A percentile compares a stretch with the other conserved stretches of the same genome.
Conservation (phyloP, 345 rosid species). For the Geranium brycei region DNA sequence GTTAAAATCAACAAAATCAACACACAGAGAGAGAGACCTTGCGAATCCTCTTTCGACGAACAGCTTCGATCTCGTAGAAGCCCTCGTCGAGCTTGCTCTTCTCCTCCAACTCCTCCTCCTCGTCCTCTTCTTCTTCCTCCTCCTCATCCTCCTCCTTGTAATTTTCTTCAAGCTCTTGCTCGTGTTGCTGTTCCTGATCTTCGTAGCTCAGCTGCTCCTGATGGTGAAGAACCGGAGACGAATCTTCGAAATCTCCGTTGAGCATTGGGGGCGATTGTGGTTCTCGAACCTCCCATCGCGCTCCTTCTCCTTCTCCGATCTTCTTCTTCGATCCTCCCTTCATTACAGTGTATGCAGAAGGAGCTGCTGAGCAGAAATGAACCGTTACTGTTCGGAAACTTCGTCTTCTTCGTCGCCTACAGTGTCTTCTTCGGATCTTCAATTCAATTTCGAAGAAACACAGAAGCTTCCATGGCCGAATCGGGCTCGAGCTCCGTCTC, state of each 20-base stretch:
- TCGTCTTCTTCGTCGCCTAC: background rate
- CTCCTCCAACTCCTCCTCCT: slow-evolving; percentile 18
- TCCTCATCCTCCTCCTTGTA: slow-evolving; percentile 19
- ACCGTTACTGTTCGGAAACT: background rate
- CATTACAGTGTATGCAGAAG: slow-evolving; percentile 5
- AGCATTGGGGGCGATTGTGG: background rate
- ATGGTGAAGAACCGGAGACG: background rate
- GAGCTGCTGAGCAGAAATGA: background rate
- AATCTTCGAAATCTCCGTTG: background rate
- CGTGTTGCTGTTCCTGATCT: slow-evolving; percentile 11
- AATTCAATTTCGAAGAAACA: background rate
- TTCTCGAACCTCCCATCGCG: too few species aligned
- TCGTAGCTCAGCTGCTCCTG: background rate
- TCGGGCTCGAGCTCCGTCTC: background rate
- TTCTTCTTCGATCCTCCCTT: slow-evolving; percentile 24
- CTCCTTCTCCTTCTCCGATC: background rate
- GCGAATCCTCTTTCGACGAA: slow-evolving; percentile 76
- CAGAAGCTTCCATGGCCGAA: background rate
- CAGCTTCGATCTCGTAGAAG: slow-evolving; percentile 87
- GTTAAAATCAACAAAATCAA: background rate
- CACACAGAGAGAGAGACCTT: slow-evolving; percentile 35
- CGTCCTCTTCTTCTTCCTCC: slow-evolving; percentile 8
- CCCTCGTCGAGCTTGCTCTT: slow-evolving; percentile 75
- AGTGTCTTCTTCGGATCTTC: background rate
- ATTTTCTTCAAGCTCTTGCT: slow-evolving; percentile 15